These are phyloP conservation scores for Mortierella antarctica DNA, from an alignment of 192 early-diverging fungal genomes.

Conservation along the genomic window DNA sequence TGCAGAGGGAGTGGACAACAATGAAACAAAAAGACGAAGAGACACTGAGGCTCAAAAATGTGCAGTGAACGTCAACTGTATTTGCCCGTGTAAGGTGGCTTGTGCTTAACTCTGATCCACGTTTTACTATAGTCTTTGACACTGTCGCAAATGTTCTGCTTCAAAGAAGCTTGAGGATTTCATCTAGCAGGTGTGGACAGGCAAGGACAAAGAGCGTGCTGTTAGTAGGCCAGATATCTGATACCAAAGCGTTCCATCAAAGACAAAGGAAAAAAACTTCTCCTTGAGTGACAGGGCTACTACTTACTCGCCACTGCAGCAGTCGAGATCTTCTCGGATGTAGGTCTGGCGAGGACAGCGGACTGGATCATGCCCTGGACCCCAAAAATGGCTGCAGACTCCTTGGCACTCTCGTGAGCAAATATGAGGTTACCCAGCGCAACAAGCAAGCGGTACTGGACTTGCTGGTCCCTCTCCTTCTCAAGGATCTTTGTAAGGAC, in stretches of 20 bases:
- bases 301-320: slow-evolving; percentile 40
- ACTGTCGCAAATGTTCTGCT: neutral
- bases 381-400: slow-evolving; percentile 48
- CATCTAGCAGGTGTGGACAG: slow-evolving; percentile 7
- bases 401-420: slow-evolving; percentile 46
- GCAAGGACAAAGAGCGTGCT: neutral
- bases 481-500: slow-evolving; percentile 65
- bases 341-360: slow-evolving; percentile 33
- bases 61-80: neutral
- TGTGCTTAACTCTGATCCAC: neutral
- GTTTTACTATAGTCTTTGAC: neutral
- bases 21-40: neutral
- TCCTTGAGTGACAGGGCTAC: neutral
- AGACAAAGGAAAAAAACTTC: neutral
- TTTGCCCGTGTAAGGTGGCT: no score
- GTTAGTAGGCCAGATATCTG: neutral
- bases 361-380: slow-evolving; percentile 26
- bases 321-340: slow-evolving; percentile 34
- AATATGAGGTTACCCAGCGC: slow-evolving; percentile 74
- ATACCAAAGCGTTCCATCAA: neutral
- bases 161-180: slow-evolving; percentile 33
- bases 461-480: slow-evolving; percentile 69
- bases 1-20: neutral
- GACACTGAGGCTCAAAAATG: neutral
- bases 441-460: slow-evolving; percentile 66